Evolutionary conservation across 2,329 filamentous ascomycete genomes (phyloP).

Genomic region (Botrytis fabae): DNA sequence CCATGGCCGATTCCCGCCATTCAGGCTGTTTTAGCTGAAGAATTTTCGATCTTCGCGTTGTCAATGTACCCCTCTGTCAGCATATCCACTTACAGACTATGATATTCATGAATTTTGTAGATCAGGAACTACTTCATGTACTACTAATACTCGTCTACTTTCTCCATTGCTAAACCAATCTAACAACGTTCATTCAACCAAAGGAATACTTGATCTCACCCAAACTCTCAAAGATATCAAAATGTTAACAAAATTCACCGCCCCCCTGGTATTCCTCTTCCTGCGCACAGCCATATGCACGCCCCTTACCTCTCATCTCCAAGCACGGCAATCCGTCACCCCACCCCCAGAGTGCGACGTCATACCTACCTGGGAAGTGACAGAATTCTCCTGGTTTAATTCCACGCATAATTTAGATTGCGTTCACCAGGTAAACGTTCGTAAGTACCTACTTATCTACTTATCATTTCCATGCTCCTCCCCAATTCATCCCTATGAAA

Average conservation of each 20-base stretch:
- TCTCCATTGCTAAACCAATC: neutral
- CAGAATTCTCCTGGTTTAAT: neutral
- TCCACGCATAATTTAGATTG: constrained; percentile 10
- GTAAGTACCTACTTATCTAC: neutral
- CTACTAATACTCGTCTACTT: neutral
- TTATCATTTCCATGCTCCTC: neutral
- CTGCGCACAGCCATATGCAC: neutral
- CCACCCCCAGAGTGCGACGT: constrained; percentile 13
- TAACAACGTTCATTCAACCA: neutral
- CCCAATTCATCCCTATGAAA: neutral
- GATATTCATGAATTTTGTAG: neutral
- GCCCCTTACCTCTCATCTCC: neutral
- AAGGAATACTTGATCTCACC: no score
- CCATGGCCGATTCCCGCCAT: no score
- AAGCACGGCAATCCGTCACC: neutral
- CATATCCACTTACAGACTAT: neutral
- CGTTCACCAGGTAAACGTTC: neutral
- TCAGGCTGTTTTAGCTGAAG: neutral
- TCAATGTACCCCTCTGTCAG: neutral
- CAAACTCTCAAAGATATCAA: neutral
- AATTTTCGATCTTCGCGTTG: neutral
- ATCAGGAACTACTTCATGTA: neutral
- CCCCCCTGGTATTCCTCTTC: neutral
- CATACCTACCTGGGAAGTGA: constrained; percentile 8
- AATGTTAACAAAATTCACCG: neutral